phyloP scores from a whole-genome alignment of 2,329 filamentous ascomycete genomes.

The Neodidymelliopsis sp. region DNA sequence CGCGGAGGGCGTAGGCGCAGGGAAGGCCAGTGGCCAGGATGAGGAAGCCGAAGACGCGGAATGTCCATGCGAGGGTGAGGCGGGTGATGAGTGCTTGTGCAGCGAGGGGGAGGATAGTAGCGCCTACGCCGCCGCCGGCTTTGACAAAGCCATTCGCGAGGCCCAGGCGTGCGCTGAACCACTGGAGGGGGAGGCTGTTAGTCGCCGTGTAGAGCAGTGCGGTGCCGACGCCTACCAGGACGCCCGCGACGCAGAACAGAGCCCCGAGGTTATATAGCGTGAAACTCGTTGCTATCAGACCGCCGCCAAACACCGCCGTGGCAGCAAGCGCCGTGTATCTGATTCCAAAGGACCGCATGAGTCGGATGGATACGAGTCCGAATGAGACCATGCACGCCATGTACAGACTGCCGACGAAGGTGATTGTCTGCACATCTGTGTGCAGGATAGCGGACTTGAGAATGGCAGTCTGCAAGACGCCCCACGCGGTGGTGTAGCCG shows the following conservation, averaged over 20 bases:
- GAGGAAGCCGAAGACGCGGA: conserved; percentile 37
- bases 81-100: conserved; percentile 33
- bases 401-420: conserved; percentile 65
- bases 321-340: conserved; percentile 28
- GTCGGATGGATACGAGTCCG: conserved; percentile 61
- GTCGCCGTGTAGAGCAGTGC: conserved; percentile 4
- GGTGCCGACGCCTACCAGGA: conserved; percentile 57
- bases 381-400: conserved; percentile 60
- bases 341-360: conserved; percentile 60
- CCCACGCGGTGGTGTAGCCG: conserved; percentile 66
- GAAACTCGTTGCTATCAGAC: conserved; percentile 59
- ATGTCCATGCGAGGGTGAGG: conserved; percentile 43
- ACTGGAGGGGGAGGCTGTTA: conserved; percentile 39
- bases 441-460: conserved; percentile 53
- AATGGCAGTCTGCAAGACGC: conserved; percentile 65
- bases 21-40: conserved; percentile 36
- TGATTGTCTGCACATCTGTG: conserved; percentile 55
- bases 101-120: conserved; percentile 36
- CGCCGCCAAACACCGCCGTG: conserved; percentile 45
- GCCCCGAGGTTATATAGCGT: conserved; percentile 55
- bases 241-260: conserved; percentile 58
- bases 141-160: conserved; percentile 43
- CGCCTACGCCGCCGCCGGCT: conserved; percentile 39
- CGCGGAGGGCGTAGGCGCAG: conserved; percentile 35
- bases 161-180: conserved; percentile 38